Evolutionary conservation across 2,329 filamentous ascomycete species (phyloP).

Genomic region (Harringtonia lauricola): DNA sequence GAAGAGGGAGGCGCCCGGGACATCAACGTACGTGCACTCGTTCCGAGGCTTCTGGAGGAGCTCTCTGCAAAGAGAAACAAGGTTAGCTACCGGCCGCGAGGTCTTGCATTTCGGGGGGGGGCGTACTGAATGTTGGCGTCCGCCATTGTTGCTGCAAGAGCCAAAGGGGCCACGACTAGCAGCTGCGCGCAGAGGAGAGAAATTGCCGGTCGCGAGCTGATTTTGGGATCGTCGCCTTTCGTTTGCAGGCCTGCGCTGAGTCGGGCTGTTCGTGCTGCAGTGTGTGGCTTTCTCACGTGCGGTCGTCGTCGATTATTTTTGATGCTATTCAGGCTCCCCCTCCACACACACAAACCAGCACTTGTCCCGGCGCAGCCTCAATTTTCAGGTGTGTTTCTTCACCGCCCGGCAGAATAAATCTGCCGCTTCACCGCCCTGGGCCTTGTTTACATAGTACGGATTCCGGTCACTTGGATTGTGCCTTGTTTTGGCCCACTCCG

Average conservation of each 20-base stretch:
- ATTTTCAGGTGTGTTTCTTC: not conserved
- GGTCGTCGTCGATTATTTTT: not conserved
- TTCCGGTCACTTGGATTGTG: too few relatives aligned
- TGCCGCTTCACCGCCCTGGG: constrained; percentile 1
- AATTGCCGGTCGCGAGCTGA: not conserved
- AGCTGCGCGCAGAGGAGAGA: not conserved
- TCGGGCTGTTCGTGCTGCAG: too few relatives aligned
- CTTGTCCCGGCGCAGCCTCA: not conserved
- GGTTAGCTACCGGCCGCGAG: not conserved
- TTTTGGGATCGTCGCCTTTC: not conserved
- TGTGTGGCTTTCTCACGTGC: too few relatives aligned
- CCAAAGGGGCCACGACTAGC: not conserved
- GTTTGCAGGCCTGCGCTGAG: too few relatives aligned
- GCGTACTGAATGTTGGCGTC: constrained; percentile 13
- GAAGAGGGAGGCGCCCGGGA: too few relatives aligned
- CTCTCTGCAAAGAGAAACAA: constrained; percentile 6
- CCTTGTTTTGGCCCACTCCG: too few relatives aligned
- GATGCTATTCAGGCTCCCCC: too few relatives aligned
- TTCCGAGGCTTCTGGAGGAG: constrained; percentile 14
- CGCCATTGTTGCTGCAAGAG: constrained; percentile 3
- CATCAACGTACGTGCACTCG: constrained; percentile 12
- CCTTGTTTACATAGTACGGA: too few relatives aligned
- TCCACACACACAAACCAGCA: too few relatives aligned
- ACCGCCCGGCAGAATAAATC: not conserved
- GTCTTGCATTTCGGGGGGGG: too few relatives aligned